A percentile compares a stretch with the other conserved stretches of the same genome.
Evolutionary conservation across 495 filamentous ascomycete genomes (phyloP).

Genomic region (Penicillium atrosanguineum): DNA sequence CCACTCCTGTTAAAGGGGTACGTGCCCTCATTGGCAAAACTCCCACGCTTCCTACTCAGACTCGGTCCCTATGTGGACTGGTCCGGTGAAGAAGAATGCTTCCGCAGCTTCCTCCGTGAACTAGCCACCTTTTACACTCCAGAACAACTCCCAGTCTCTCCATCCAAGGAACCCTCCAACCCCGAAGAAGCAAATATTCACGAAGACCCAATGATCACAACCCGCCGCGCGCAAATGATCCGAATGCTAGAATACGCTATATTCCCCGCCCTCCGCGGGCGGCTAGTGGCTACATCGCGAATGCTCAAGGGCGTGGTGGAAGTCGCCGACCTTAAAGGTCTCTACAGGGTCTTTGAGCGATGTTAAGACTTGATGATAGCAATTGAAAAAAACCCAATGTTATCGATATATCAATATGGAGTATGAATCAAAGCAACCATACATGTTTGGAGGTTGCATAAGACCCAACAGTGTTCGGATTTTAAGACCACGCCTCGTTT

Average conservation of each 20-base stretch:
- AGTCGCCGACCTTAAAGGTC: slow-evolving; percentile 87
- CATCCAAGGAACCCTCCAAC: slow-evolving; percentile 17
- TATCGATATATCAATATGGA: not conserved
- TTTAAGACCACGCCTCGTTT: slow-evolving; percentile 6
- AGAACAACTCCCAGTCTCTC: slow-evolving; percentile 67
- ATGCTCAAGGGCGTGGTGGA: slow-evolving; percentile 81
- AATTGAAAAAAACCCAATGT: not conserved
- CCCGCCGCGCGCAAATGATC: slow-evolving; percentile 62
- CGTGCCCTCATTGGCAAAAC: slow-evolving; percentile 76
- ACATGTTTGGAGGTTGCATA: not conserved
- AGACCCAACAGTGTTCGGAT: not conserved
- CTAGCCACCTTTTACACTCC: slow-evolving; percentile 92
- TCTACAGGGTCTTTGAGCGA: slow-evolving; percentile 97
- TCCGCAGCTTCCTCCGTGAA: slow-evolving; percentile 79
- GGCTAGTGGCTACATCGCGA: slow-evolving; percentile 78
- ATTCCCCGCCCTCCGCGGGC: slow-evolving; percentile 82
- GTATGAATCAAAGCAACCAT: not conserved
- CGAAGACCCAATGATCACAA: slow-evolving; percentile 48
- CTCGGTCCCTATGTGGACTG: slow-evolving; percentile 89
- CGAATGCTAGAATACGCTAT: slow-evolving; percentile 77
- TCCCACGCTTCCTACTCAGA: slow-evolving; percentile 84
- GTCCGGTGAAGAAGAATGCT: slow-evolving; percentile 80
- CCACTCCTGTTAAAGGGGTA: slow-evolving; percentile 90
- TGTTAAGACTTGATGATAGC: slow-evolving; percentile 53
- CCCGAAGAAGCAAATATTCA: slow-evolving; percentile 9